Base-by-base conservation (phyloP, 257 asterid genomes). In the Nicotiana noctiflora region DNA sequence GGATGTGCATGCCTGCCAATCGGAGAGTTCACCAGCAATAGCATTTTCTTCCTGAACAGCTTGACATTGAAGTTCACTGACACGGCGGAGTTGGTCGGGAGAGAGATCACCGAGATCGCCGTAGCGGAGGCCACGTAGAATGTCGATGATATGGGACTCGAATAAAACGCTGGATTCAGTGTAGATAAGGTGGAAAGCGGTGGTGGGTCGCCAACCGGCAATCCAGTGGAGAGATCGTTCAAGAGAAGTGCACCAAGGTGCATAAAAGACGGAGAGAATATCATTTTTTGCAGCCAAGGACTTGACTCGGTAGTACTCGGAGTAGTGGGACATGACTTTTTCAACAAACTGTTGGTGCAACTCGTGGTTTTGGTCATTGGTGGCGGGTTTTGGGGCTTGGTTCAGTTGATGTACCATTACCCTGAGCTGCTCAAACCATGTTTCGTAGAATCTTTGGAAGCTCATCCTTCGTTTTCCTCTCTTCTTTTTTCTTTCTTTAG, bases 141-240 rank as follows among this genome's bases (percentile, higher is more conserved):
- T 89, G 4, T 93, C 93, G n/a, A 86, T 57, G 19, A 93, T 90
- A 53, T 88, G 96, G n/a, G 92, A 81, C 89, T 94, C 97, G 49
- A 94, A 93, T 18, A 88, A 80, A 61, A 94, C 88, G 89, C 98
- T 90, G 2, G 93, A 86, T 84, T 94, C 97, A 1, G 98, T 88
- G 83, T 94, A 94, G 15, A 93, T 70, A 25, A 94, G 84, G 88
- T 94, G 98, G 83, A 90, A 93, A 18, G 92, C 93, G 29, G 96
- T 91, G 85, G 98, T 94, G 46, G 98, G 98, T 1, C 98, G 88
- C 98, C 97, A 93, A 1, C 98, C 98, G 5, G 90, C 91, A 63
- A 94, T 88, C 98, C 98, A 94, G 40, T 88, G 91, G 66, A 94
- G 92, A 1, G 96, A 90, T 2, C 93, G 88, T 82, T 94, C 98